Conservation (phyloP, 495 filamentous ascomycete genomes). For the Aspergillus ellipticus region DNA sequence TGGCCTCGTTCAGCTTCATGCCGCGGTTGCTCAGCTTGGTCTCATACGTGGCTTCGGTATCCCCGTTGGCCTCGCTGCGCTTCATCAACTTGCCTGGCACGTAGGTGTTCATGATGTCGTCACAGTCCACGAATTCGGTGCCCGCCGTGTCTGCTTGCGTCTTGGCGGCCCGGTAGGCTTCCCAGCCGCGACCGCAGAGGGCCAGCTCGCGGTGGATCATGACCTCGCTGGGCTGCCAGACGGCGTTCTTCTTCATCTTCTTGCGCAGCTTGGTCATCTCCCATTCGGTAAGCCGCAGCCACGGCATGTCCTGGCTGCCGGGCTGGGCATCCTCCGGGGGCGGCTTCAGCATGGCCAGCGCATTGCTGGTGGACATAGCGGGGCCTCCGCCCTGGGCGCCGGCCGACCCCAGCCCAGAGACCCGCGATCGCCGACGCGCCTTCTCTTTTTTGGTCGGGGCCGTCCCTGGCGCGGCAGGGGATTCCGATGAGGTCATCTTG, state of each 20-base stretch:
- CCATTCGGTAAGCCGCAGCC: conserved; percentile 84
- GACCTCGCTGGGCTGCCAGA: conserved; percentile 91
- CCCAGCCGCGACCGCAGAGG: conserved; percentile 69
- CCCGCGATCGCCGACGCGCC: conserved; percentile 41
- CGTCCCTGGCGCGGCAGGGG: conserved; percentile 8
- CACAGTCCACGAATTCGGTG: conserved; percentile 56
- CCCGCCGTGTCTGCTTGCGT: conserved; percentile 64
- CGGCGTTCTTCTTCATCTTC: conserved; percentile 98
- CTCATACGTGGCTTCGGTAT: conserved; percentile 34
- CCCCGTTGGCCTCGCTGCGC: conserved; percentile 47
- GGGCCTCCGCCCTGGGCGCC: conserved; percentile 53
- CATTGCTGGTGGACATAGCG: conserved; percentile 76
- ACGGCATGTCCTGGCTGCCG: conserved; percentile 78
- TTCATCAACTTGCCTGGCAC: conserved; percentile 43
- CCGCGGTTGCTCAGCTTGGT: conserved; percentile 70
- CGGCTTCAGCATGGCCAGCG: conserved; percentile 68
- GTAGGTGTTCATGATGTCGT: conserved; percentile 43
- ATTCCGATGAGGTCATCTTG: conserved; percentile 9
- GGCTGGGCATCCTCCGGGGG: conserved; percentile 71
- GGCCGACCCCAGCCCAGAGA: conserved; percentile 38
- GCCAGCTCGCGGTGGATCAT: conserved; percentile 92
- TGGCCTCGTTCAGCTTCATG: conserved; percentile 89
- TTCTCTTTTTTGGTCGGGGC: conserved; percentile 34
- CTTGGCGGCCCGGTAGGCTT: conserved; percentile 68
- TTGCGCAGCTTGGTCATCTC: conserved; percentile 90